Evolutionary conservation across 768 basidiomycete species (phyloP).

Genomic region (Cubamyces sp.): DNA sequence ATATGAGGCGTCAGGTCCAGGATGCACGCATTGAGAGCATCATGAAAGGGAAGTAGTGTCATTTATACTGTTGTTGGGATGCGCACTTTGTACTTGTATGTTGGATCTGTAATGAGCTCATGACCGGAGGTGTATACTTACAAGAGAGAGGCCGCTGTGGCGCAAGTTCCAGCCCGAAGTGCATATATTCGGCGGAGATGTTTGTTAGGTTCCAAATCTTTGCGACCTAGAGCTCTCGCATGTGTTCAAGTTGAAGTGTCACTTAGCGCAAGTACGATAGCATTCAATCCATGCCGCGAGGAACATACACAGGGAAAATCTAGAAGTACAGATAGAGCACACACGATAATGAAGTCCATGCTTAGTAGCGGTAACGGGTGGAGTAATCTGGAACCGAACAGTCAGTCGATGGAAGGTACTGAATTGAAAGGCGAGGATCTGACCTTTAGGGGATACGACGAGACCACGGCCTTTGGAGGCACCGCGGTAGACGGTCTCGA

Average conservation of each 20-base stretch:
- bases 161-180: no score
- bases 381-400: slow-evolving; percentile 63
- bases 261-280: neutral
- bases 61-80: neutral
- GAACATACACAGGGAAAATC: neutral
- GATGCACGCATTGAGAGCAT: slow-evolving; percentile 76
- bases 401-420: slow-evolving; percentile 11
- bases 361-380: slow-evolving; percentile 76
- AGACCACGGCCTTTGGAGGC: slow-evolving; percentile 98
- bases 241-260: neutral
- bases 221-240: neutral
- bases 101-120: neutral
- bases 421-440: slow-evolving; percentile 26
- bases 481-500: slow-evolving; percentile 97
- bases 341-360: neutral
- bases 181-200: no score
- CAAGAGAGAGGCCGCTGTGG: no score
- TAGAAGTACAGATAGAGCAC: slow-evolving; percentile 18
- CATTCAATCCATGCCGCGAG: no score
- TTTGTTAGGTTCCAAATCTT: no score
- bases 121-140: no score
- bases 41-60: slow-evolving; percentile 63
- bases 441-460: slow-evolving; percentile 95
- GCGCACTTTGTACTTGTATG: neutral
- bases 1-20: slow-evolving; percentile 64